Evolutionary conservation across 2,329 filamentous ascomycete genomes (phyloP).

Genomic region (Cadophora sp.): DNA sequence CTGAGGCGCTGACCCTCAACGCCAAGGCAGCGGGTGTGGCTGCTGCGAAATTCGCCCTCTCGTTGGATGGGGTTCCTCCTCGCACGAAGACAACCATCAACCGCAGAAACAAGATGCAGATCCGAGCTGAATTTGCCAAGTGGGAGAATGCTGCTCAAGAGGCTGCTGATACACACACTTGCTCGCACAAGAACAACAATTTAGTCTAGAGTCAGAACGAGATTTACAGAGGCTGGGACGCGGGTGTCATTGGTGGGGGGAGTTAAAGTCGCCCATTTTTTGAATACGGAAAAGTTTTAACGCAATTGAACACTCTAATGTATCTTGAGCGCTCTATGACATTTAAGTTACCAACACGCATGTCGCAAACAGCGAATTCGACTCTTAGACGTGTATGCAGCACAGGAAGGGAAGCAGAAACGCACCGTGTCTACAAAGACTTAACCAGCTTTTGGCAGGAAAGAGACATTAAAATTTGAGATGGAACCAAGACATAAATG

Average conservation of each 20-base stretch:
- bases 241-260: not conserved
- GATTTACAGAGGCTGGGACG: not conserved
- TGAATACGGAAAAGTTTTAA: not conserved
- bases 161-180: slow-evolving; percentile 15
- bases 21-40: slow-evolving; percentile 7
- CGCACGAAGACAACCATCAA: not conserved
- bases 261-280: not conserved
- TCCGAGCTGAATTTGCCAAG: slow-evolving; percentile 12
- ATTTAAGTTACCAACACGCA: no score
- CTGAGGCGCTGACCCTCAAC: slow-evolving; percentile 1
- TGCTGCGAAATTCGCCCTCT: slow-evolving; percentile 5
- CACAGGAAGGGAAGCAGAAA: no score
- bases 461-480: no score
- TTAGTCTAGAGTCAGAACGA: not conserved
- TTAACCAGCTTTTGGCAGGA: no score
- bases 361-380: no score
- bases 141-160: slow-evolving; percentile 5
- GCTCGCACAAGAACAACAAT: slow-evolving; percentile 16
- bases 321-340: not conserved
- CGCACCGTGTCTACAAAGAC: no score
- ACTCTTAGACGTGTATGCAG: no score
- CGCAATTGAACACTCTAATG: not conserved
- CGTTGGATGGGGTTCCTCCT: slow-evolving; percentile 3
- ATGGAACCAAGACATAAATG: no score
- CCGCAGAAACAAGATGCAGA: slow-evolving; percentile 10